phyloP scores from a whole-genome alignment of 805 yeast species.

The Wickerhamia fluorescens region DNA sequence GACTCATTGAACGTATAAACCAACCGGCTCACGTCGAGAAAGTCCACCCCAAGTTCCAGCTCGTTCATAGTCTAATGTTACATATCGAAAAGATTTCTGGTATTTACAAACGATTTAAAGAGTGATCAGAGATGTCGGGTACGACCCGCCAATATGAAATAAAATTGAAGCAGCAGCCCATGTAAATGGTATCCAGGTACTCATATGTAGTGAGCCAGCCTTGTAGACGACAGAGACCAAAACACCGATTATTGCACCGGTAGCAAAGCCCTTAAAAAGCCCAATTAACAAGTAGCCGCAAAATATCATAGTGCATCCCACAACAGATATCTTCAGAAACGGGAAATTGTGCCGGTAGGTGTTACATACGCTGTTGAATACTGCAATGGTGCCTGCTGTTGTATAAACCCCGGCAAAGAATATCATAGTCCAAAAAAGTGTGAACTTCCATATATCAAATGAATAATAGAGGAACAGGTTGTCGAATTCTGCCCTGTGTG shows the following conservation, averaged over 20 bases:
- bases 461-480: conserved; percentile 60
- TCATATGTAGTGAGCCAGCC: conserved; percentile 79
- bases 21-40: conserved; percentile 3
- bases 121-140: conserved; percentile 43
- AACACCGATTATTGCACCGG: conserved; percentile 76
- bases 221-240: conserved; percentile 67
- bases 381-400: conserved; percentile 58
- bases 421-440: conserved; percentile 74
- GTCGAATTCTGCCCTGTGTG: conserved; percentile 29
- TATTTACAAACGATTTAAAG: too few relatives aligned
- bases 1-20: conserved; percentile 1
- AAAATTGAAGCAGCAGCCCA: conserved; percentile 68
- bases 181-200: conserved; percentile 90
- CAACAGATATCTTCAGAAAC: conserved; percentile 5
- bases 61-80: too few relatives aligned
- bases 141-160: conserved; percentile 60
- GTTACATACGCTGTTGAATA: conserved; percentile 16
- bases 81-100: too few relatives aligned
- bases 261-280: conserved; percentile 53
- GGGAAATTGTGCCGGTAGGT: conserved; percentile 10
- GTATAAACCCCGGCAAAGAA: conserved; percentile 56
- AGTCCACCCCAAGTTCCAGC: conserved; percentile 2
- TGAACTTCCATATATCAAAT: conserved; percentile 74
- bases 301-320: conserved; percentile 35
- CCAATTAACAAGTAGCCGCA: conserved; percentile 47